Evolutionary conservation across 2,329 filamentous ascomycete species (phyloP), one percentile per base, ranked within the genome.

Genomic region (Aureobasidium sp.): DNA sequence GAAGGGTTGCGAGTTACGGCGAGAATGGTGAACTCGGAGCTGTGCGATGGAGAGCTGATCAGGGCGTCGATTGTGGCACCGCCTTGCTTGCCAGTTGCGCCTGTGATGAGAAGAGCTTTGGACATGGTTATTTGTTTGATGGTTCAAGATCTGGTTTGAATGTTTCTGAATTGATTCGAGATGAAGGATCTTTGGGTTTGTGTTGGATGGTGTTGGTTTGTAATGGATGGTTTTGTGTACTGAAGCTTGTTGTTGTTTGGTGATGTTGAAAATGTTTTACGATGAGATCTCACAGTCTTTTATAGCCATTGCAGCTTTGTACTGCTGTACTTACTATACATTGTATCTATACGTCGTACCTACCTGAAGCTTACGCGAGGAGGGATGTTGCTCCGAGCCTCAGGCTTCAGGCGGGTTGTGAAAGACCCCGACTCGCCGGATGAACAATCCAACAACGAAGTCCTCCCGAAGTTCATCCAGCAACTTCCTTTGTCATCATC

Each of bases 1-100:
- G 72, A 69, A 0, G 78, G 67, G 67, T 87, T 78, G 64, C 85
- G 82, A 2, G 85, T 87, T 26, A 87, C 76, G 7, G 85, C 86
- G 17, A 85, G 77, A 59, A 87, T 82, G 13, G 79, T 76, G 63
- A 80, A 78, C 24, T 75, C 66, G 66, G 66, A 71, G 53, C 69
- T 67, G 24, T 67, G 64, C 20, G 67, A 67, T 0, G 72, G 71
- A 47, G 66, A 65, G 17, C 70, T 66, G 50, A 78, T 71, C 27
- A 80, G 73, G 44, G 78, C 74, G 44, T 72, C 66, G 61, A 80
- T 71, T 32, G 79, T 71, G 27, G 76, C 73, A 56, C 77, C 76
- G 62, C 78, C 78, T 69, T 80, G 78, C 62, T 79, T 78, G 59
- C 77, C 77, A 1, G 77, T 79, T 2, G 76, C 77, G 51, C 77